A percentile compares a stretch with the other conserved stretches of the same genome.
phyloP scores from a whole-genome alignment of 257 asterid genomes.

The Marsdenia floribunda region DNA sequence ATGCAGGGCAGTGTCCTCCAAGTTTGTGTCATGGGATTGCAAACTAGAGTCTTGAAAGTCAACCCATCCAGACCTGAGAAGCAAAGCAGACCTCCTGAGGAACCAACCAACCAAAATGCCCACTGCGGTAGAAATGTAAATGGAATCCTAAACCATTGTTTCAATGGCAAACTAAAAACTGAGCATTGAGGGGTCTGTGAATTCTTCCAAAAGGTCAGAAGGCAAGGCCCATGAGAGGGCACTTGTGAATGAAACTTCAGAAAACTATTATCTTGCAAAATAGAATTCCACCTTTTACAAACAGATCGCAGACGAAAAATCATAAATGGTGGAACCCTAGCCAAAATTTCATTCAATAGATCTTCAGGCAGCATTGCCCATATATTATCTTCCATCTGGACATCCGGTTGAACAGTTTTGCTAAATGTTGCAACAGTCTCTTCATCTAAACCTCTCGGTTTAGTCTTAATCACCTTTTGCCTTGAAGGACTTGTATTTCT shows the following conservation, averaged over 20 bases:
- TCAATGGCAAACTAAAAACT: constrained; percentile 86
- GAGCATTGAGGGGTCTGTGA: constrained; percentile 89
- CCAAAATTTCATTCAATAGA: constrained; percentile 79
- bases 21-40: constrained; percentile 81
- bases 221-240: constrained; percentile 98
- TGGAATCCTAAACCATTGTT: constrained; percentile 95
- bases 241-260: constrained; percentile 91
- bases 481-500: constrained; percentile 90
- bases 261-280: constrained; percentile 79
- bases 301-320: constrained; percentile 87
- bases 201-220: constrained; percentile 84
- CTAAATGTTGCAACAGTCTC: constrained; percentile 68
- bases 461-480: constrained; percentile 76
- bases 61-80: constrained; percentile 83
- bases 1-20: constrained; percentile 88
- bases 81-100: constrained; percentile 94
- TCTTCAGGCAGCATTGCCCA: constrained; percentile 99
- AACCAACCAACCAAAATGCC: constrained; percentile 99
- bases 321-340: constrained; percentile 95
- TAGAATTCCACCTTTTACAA: constrained; percentile 93
- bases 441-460: constrained; percentile 96
- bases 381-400: constrained; percentile 90
- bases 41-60: constrained; percentile 71
- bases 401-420: constrained; percentile 65
- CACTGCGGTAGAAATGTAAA: constrained; percentile 82